Evolutionary conservation across 768 basidiomycete genomes (phyloP).

Genomic region (Psilocybe tampanensis): DNA sequence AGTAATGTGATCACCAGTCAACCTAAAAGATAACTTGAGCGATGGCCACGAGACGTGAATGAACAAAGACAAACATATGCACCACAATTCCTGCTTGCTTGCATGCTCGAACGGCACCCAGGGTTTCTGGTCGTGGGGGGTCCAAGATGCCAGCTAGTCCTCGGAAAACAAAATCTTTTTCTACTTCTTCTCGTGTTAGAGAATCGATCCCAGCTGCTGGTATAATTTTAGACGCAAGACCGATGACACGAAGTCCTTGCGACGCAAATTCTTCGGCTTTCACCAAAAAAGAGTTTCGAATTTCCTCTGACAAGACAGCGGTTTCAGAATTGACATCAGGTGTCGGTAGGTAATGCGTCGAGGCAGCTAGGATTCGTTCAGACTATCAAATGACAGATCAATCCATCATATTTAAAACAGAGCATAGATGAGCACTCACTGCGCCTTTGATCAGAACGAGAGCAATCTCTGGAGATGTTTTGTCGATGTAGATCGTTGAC

Average conservation of each 20-base stretch:
- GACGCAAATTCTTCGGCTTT: slow-evolving; percentile 41
- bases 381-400: slow-evolving; percentile 21
- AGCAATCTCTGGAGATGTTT: slow-evolving; percentile 20
- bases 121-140: slow-evolving; percentile 56
- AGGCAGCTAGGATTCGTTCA: slow-evolving; percentile 54
- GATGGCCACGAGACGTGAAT: too few relatives aligned
- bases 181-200: slow-evolving; percentile 44
- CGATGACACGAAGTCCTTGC: slow-evolving; percentile 45
- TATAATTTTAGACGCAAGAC: slow-evolving; percentile 31
- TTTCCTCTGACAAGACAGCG: slow-evolving; percentile 30
- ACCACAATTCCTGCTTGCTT: slow-evolving; percentile 54
- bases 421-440: slow-evolving; percentile 21
- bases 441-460: slow-evolving; percentile 39
- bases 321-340: slow-evolving; percentile 26
- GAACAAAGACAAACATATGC: slow-evolving; percentile 31
- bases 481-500: slow-evolving; percentile 40
- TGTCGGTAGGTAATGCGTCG: slow-evolving; percentile 32
- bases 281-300: slow-evolving; percentile 26
- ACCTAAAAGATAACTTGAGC: slow-evolving; percentile 32
- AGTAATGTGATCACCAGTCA: slow-evolving; percentile 55
- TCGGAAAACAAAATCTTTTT: slow-evolving; percentile 49
- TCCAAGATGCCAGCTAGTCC: slow-evolving; percentile 59
- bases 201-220: slow-evolving; percentile 20
- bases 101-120: slow-evolving; percentile 52
- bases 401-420: neutral